These are phyloP conservation scores for Diplodia seriata DNA, from an alignment of 2,329 filamentous ascomycete genomes.

Conservation along the genomic window DNA sequence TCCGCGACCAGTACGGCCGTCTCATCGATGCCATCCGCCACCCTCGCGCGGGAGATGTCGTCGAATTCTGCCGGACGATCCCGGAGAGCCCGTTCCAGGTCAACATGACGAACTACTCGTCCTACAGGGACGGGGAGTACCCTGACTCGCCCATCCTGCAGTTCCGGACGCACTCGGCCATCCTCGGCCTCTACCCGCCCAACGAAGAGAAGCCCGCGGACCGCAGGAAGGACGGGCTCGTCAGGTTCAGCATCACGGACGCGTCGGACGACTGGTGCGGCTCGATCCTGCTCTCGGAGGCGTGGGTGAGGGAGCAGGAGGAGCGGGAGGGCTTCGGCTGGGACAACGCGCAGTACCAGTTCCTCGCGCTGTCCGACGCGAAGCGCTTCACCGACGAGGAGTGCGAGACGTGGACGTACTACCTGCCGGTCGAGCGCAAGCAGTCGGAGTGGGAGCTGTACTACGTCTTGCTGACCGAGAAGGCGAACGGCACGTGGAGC, in stretches of 20 bases:
- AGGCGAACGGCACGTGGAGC: slow-evolving; percentile 37
- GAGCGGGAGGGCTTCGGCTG: slow-evolving; percentile 10
- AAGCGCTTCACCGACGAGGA: slow-evolving; percentile 45
- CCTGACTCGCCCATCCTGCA: slow-evolving; percentile 41
- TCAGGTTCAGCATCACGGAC: slow-evolving; percentile 42
- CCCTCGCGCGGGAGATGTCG: too few relatives aligned
- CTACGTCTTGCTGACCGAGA: slow-evolving; percentile 43
- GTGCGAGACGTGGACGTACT: slow-evolving; percentile 46
- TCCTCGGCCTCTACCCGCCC: background rate
- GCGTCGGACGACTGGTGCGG: slow-evolving; percentile 45
- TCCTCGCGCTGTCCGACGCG: slow-evolving; percentile 48
- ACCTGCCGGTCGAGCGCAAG: slow-evolving; percentile 44
- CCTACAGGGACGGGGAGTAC: background rate
- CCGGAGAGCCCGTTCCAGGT: slow-evolving; percentile 34
- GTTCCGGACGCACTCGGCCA: slow-evolving; percentile 44
- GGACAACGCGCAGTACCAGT: slow-evolving; percentile 34
- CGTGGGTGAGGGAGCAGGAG: background rate
- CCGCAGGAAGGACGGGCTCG: slow-evolving; percentile 30
- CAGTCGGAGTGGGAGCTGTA: slow-evolving; percentile 47
- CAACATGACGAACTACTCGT: slow-evolving; percentile 19
- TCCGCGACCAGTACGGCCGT: background rate
- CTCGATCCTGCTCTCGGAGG: slow-evolving; percentile 38
- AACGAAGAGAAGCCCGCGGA: background rate
- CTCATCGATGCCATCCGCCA: too few relatives aligned
- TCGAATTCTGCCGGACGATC: slow-evolving; percentile 33